phyloP scores from a whole-genome alignment of 148 eudicot genomes.

The Chenopodium suecicum region DNA sequence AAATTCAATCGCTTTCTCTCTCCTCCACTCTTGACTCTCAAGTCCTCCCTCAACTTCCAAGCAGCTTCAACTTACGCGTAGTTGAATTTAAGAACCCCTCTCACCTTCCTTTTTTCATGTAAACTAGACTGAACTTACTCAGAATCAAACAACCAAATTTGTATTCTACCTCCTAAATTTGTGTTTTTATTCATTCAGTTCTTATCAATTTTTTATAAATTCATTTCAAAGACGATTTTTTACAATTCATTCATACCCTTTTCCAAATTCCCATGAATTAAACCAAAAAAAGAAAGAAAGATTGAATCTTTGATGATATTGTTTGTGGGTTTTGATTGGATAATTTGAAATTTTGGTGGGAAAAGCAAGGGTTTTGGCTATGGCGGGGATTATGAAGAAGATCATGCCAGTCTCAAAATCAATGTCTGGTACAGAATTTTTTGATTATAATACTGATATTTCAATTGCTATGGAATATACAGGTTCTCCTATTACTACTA shows the following conservation, averaged over 20 bases:
- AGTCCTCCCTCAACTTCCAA: constrained; percentile 8
- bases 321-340: not conserved
- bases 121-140: not conserved
- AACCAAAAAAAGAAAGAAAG: not conserved
- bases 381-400: constrained; percentile 45
- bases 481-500: constrained; percentile 59
- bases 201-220: not conserved
- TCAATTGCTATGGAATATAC: constrained; percentile 77
- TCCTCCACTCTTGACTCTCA: not conserved
- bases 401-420: constrained; percentile 37
- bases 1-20: not conserved
- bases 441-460: constrained; percentile 52
- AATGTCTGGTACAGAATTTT: constrained; percentile 34
- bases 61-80: constrained; percentile 18
- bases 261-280: not conserved
- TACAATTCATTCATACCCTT: not conserved
- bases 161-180: not conserved
- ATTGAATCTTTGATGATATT: not conserved
- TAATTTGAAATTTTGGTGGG: not conserved
- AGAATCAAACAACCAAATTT: not conserved
- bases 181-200: not conserved
- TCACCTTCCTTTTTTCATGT: not conserved
- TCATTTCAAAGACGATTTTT: not conserved
- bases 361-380: constrained; percentile 18
- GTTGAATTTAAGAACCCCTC: not conserved